phyloP scores from a whole-genome alignment of 257 asterid genomes.

The Petunia secreta region DNA sequence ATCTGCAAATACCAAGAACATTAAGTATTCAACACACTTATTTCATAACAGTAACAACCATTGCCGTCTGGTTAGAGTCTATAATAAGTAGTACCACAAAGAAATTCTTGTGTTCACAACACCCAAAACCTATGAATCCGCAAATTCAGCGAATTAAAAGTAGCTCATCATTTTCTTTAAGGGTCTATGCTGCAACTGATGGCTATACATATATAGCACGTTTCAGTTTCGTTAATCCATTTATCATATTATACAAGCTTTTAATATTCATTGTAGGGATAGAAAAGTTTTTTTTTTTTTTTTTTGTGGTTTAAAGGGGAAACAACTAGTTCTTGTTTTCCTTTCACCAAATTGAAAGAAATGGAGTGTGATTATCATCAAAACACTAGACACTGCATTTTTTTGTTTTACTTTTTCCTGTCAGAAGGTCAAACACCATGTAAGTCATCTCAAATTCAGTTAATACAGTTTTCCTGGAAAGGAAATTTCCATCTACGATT shows the following conservation, averaged over 20 bases:
- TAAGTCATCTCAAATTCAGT: background rate
- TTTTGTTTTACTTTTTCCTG: background rate
- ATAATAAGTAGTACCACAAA: background rate
- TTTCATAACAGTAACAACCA: background rate
- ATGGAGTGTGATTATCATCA: background rate
- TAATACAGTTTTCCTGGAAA: background rate
- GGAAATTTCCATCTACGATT: constrained; percentile 2
- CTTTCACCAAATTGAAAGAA: constrained; percentile 7
- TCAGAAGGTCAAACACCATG: constrained; percentile 9
- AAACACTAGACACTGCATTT: background rate
- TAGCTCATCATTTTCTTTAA: constrained; percentile 13
- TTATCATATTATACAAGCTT: background rate
- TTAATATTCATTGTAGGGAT: background rate
- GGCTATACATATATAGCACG: background rate
- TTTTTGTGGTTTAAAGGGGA: background rate
- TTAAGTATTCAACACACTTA: constrained; percentile 13
- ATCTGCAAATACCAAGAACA: constrained; percentile 50
- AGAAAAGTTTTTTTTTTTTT: background rate
- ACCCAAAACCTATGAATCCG: constrained; percentile 5
- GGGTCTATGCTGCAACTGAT: constrained; percentile 5
- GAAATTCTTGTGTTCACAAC: background rate
- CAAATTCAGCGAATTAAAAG: constrained; percentile 1
- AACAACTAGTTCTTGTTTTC: background rate
- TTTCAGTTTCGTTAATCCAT: background rate
- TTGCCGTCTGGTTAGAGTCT: background rate